Evolutionary conservation across 495 filamentous ascomycete species (phyloP).

Genomic region (Evernia prunastri): DNA sequence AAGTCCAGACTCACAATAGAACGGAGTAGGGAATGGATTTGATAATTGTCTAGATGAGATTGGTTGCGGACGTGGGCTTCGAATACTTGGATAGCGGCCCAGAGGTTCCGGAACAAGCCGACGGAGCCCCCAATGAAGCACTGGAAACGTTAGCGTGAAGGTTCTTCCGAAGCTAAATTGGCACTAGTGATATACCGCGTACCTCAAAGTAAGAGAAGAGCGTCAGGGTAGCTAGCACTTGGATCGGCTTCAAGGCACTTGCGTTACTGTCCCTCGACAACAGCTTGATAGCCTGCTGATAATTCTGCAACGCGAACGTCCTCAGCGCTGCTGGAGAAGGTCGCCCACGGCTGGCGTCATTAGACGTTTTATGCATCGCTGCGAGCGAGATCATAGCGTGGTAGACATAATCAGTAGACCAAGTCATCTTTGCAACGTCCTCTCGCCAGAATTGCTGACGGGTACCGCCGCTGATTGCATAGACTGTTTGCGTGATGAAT

Average conservation of each 20-base stretch:
- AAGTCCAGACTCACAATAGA: conserved; percentile 1
- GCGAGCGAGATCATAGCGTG: not conserved
- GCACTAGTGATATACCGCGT: not conserved
- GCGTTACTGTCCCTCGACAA: not conserved
- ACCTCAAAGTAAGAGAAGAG: conserved; percentile 2
- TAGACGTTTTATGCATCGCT: not conserved
- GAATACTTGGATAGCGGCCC: conserved; percentile 3
- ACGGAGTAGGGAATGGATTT: not conserved
- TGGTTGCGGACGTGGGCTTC: conserved; percentile 3
- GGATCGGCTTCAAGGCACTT: not conserved
- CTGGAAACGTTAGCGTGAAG: not conserved
- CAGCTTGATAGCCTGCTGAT: not conserved
- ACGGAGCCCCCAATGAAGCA: conserved; percentile 1
- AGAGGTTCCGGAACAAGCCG: not conserved
- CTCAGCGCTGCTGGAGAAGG: not conserved
- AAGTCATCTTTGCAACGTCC: not conserved
- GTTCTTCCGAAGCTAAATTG: not conserved
- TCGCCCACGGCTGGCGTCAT: not conserved
- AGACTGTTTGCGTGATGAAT: not conserved
- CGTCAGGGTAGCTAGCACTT: not conserved
- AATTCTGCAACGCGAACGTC: not conserved
- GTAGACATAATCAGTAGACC: not conserved
- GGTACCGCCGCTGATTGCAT: not conserved
- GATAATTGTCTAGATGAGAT: not conserved
- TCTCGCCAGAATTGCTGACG: not conserved